These are phyloP conservation scores for Ruellia speciosa DNA, from an alignment of 305 asterid genomes.

Conservation along the genomic window DNA sequence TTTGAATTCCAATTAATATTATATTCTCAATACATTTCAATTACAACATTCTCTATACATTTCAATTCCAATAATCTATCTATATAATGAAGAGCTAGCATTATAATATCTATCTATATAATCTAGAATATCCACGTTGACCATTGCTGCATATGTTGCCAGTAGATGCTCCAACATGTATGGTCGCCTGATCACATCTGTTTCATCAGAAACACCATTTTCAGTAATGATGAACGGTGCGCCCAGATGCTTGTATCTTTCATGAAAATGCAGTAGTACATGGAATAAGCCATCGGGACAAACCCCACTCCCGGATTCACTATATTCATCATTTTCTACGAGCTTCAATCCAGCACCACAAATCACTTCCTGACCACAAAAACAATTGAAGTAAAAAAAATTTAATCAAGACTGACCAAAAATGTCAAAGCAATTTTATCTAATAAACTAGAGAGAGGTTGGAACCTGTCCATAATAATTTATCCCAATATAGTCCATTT, in stretches of 20 bases:
- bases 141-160: constrained; percentile 79
- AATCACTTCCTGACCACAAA: constrained; percentile 59
- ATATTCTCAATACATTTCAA: too few relatives aligned
- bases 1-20: too few relatives aligned
- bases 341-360: constrained; percentile 77
- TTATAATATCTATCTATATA: not conserved
- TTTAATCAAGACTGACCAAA: constrained; percentile 13
- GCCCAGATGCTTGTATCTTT: constrained; percentile 74
- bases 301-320: constrained; percentile 96
- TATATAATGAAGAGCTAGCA: not conserved
- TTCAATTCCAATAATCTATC: too few relatives aligned
- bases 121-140: constrained; percentile 26
- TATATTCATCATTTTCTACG: constrained; percentile 74
- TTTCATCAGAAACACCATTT: constrained; percentile 80
- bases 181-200: constrained; percentile 80
- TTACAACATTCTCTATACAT: too few relatives aligned
- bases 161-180: constrained; percentile 82
- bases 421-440: not conserved
- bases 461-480: constrained; percentile 91
- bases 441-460: not conserved
- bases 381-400: constrained; percentile 17
- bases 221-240: constrained; percentile 66
- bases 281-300: constrained; percentile 91
- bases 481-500: constrained; percentile 87
- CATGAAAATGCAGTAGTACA: constrained; percentile 62